Conservation (phyloP, 2,329 filamentous ascomycete species). For the Fonsecaea multimorphosa region DNA sequence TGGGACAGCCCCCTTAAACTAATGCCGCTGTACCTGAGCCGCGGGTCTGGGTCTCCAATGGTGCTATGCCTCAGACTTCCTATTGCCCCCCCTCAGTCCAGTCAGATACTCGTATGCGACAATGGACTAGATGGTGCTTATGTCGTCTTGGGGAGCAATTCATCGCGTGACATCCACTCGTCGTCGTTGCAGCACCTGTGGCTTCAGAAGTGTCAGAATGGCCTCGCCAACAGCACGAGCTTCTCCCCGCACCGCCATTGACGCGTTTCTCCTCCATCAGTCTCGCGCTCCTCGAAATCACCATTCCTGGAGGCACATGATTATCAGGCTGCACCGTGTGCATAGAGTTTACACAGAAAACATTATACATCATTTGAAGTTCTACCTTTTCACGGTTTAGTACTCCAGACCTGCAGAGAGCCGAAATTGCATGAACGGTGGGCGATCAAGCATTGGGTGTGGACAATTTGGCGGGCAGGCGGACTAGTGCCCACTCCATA, state of each 20-base stretch:
- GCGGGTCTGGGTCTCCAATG: not conserved
- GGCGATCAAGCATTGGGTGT: slow-evolving; percentile 30
- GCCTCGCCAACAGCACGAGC: not conserved
- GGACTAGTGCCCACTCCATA: slow-evolving; percentile 29
- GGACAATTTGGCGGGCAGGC: slow-evolving; percentile 11
- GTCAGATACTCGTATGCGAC: not conserved
- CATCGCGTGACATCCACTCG: slow-evolving; percentile 5
- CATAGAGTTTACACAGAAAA: not conserved
- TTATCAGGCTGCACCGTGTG: not conserved
- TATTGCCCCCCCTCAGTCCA: not conserved
- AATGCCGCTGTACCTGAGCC: not conserved
- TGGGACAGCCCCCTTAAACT: not conserved
- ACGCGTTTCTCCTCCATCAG: not conserved
- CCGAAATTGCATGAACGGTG: slow-evolving; percentile 30
- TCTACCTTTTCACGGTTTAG: not conserved
- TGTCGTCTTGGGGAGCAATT: slow-evolving; percentile 1
- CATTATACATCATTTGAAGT: not conserved
- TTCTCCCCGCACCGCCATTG: slow-evolving; percentile 4
- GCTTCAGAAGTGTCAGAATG: slow-evolving; percentile 12
- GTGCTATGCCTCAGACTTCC: not conserved
- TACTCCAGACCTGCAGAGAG: slow-evolving; percentile 13
- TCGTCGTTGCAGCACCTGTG: slow-evolving; percentile 2
- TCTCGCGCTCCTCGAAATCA: not conserved
- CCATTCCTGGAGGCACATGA: not conserved
- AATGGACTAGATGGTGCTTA: not conserved